Base-by-base conservation (phyloP, 805 yeast genomes). In the Saccharomycopsis malanga region DNA sequence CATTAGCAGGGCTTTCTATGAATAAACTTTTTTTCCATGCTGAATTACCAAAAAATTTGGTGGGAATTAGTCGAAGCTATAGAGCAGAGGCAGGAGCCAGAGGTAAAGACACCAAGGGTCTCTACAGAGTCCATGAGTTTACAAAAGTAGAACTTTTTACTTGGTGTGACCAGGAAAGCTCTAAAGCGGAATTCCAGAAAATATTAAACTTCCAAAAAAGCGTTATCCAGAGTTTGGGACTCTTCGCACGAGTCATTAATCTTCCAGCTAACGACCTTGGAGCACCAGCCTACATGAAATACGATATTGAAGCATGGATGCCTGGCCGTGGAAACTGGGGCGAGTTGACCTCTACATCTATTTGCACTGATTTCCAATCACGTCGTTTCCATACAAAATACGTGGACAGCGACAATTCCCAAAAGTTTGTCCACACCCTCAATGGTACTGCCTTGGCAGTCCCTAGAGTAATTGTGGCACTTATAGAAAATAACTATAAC, bases 61-160 rank as follows among this genome's bases (percentile, higher is more conserved):
- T 79, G 10, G 98, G 97, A 0, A 71, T 87, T 1, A 83, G 94
- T 45, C 71, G 97, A 53, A 78, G 95, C 53, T 93, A 81, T 60
- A 71, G 98, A 53, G 96, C 97, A 0, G 98, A 93, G 61, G 98
- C 98, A 0, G 98, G 98, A 2, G 93, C 98, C 1, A 75, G 96
- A 47, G 98, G 98, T 1, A 77, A 77, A 54, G 97, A 87, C 55
- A 87, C 97, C 0, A 79, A 82, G 56, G 98, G 98, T 0, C 68
- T 93, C 1, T 93, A 93, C 57, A 70, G 98, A 37, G 97, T 93
- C 21, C 98, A 93, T 61, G 98, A 93, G 65, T 93, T 93, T 62
- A 86, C 95, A 9, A 93, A 93, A 62, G 95, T 93, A 1, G 98
- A 93, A 61, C 65, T 93, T 45, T 93, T 91, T 58, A 81, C 81